A percentile compares a stretch with the other conserved stretches of the same genome.
These are phyloP conservation scores for Euphorbia tirucalli DNA, from an alignment of 345 rosid genomes.

Conservation along the genomic window DNA sequence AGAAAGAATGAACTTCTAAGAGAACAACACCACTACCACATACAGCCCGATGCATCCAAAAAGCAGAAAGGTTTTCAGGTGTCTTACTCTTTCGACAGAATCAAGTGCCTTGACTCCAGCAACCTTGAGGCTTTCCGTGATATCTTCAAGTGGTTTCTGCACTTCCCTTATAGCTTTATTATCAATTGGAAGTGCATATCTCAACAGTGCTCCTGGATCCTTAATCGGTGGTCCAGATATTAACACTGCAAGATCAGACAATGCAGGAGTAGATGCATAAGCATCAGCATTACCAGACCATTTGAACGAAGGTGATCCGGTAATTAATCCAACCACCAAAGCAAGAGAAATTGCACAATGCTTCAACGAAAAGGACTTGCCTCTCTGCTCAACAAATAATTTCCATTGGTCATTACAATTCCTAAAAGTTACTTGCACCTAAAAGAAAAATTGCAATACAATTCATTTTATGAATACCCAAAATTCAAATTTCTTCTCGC, in stretches of 20 bases:
- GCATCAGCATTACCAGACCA: constrained; percentile 40
- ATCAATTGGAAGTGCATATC: constrained; percentile 86
- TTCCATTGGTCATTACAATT: not conserved
- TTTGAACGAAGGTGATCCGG: constrained; percentile 52
- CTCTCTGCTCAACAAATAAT: constrained; percentile 44
- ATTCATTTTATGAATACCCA: not conserved
- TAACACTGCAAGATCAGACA: constrained; percentile 73
- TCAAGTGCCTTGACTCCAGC: constrained; percentile 89
- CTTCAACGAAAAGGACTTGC: constrained; percentile 50
- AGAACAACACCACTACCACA: not conserved
- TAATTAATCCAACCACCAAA: constrained; percentile 61
- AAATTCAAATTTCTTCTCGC: not conserved
- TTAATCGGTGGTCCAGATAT: constrained; percentile 97
- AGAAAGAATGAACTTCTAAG: not conserved
- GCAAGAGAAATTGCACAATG: constrained; percentile 78
- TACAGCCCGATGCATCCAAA: not conserved
- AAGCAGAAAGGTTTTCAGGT: not conserved
- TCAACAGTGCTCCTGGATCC: constrained; percentile 79
- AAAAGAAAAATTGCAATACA: not conserved
- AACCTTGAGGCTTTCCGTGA: constrained; percentile 85
- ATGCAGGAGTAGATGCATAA: constrained; percentile 51
- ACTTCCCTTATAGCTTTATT: constrained; percentile 92
- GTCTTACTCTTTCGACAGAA: constrained; percentile 81
- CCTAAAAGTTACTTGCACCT: not conserved
- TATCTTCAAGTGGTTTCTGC: constrained; percentile 93